A percentile compares a stretch with the other conserved stretches of the same genome.
These are phyloP conservation scores for Pulveroboletus sp. DNA, from an alignment of 768 basidiomycete species.

Conservation along the genomic window DNA sequence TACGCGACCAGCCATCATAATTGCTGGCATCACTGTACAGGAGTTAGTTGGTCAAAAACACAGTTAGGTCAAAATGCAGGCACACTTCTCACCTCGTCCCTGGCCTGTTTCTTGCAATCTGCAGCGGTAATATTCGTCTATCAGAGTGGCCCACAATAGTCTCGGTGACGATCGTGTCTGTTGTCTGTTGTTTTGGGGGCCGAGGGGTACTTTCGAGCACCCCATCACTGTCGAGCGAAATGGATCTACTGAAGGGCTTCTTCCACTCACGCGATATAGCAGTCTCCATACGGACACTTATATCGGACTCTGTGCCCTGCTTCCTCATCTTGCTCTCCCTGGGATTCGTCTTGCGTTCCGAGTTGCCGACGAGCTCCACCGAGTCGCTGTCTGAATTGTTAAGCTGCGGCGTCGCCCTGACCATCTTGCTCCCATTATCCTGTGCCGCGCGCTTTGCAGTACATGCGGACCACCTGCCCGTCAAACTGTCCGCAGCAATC, in stretches of 20 bases:
- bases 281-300: neutral
- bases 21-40: neutral
- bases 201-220: constrained; percentile 25
- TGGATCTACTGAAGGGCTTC: neutral
- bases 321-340: neutral
- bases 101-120: constrained; percentile 12
- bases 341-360: neutral
- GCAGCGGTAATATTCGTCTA: constrained; percentile 12
- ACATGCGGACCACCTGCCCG: constrained; percentile 9
- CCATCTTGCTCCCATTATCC: neutral
- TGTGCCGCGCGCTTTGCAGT: neutral
- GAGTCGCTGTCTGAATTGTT: constrained; percentile 4
- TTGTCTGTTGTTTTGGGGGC: constrained; percentile 9
- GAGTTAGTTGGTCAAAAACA: neutral
- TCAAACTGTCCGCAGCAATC: constrained; percentile 27
- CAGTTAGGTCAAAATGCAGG: neutral
- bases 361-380: neutral
- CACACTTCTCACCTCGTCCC: constrained; percentile 11
- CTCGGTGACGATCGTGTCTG: neutral
- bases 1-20: constrained; percentile 10
- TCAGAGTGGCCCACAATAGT: neutral
- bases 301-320: neutral
- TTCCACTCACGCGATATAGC: neutral
- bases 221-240: constrained; percentile 1
- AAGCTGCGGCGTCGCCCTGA: neutral